These are phyloP conservation scores for Pythium volutum DNA, from an alignment of 352 stramenopile species.

Conservation along the genomic window DNA sequence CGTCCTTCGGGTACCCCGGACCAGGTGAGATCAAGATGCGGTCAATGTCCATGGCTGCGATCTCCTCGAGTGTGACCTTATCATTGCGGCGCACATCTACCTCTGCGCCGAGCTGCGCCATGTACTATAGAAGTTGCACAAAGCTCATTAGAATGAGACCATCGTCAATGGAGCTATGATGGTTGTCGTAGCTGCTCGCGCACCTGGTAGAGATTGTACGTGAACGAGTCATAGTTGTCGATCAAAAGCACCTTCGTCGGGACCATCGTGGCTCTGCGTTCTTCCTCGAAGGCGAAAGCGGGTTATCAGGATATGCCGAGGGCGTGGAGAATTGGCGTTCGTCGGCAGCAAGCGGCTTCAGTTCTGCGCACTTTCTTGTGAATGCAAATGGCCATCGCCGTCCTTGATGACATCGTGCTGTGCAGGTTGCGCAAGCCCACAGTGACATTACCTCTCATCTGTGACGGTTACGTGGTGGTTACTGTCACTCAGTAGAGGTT, in stretches of 20 bases:
- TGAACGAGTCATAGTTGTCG: conserved; percentile 92
- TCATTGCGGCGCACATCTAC: conserved; percentile 85
- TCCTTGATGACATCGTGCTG: conserved; percentile 26
- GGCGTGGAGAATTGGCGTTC: not conserved
- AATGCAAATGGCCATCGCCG: conserved; percentile 5
- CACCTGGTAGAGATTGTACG: conserved; percentile 89
- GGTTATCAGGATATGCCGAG: not conserved
- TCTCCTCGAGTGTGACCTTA: conserved; percentile 79
- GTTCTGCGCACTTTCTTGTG: conserved; percentile 33
- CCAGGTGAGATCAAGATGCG: conserved; percentile 89
- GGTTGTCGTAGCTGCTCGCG: not conserved
- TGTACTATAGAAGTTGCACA: conserved; percentile 43
- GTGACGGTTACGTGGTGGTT: not conserved
- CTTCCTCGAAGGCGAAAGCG: not conserved
- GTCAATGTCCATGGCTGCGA: conserved; percentile 67
- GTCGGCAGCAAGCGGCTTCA: not conserved
- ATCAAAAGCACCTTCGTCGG: conserved; percentile 79
- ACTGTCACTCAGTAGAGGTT: conserved; percentile 3
- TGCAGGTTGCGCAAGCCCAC: conserved; percentile 24
- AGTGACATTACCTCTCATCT: conserved; percentile 3
- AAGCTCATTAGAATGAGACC: not conserved
- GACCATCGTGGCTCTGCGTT: conserved; percentile 21
- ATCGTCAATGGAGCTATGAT: conserved; percentile 3
- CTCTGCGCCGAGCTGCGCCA: conserved; percentile 76
- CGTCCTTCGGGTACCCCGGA: conserved; percentile 76